Base-by-base conservation (phyloP, 495 filamentous ascomycete species). In the Extremus antarcticus region DNA sequence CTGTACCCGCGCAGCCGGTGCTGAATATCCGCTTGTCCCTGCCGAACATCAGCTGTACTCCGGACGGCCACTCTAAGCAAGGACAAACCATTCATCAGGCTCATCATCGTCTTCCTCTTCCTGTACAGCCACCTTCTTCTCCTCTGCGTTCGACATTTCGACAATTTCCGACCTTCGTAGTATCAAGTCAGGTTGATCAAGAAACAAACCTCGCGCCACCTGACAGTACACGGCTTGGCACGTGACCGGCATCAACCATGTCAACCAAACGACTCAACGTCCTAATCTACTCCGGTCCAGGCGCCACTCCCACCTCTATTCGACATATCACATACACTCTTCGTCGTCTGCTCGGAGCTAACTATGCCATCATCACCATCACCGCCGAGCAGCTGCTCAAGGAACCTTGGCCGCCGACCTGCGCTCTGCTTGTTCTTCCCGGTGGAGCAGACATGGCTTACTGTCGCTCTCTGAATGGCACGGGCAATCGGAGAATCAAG, bases 11-110 rank as follows among this genome's bases (percentile, higher is more conserved):
- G 62, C 92, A 98, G 25, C 92, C 92, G 3, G 92, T 97, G 70
- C 89, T 95, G 73, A 87, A 92, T 65, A 98, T 98, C 63, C 92
- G 79, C 78, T 96, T 91, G 74, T 98, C 89, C 86, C 86, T 90
- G 35, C 23, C 43, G 2, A 51, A 41, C 19, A 51, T 68, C 39
- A 69, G 54, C 65, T 57, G 56, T 16, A 17, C 17, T 35, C 39
- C 25, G 8, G 9, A 15, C 20, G 24, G 3, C 47, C 25, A 22
- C 21, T 16, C 25, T 51, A 25, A 45, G 38, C 17, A 59, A 46
- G 10, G 9, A 59, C 75, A 72, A 74, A 96, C 92, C 91, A 97
- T 32, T 94, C 90, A 78, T 96, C 91, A 2, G 87, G 88, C 65
- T 95, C 91, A 70, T 95, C 90, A 56, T 94, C 90, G 40, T 82